Evolutionary conservation across 129 eudicot genomes (phyloP).

Genomic region (Tagetes erecta): DNA sequence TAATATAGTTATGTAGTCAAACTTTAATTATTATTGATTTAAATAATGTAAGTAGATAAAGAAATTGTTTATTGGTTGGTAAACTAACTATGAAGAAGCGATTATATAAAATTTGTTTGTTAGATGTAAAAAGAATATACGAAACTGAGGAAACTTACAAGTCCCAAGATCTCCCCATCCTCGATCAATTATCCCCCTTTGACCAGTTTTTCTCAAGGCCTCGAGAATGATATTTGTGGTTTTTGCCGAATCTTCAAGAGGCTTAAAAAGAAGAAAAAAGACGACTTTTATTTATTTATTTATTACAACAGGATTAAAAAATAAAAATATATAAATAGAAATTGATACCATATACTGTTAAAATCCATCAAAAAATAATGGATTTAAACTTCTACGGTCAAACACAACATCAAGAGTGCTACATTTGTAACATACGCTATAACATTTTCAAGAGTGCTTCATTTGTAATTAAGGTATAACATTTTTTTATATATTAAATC

Average conservation of each 20-base stretch:
- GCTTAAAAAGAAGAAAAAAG: slow-evolving; percentile 43
- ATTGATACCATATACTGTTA: neutral
- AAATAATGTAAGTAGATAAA: neutral
- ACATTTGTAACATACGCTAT: neutral
- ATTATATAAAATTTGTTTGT: neutral
- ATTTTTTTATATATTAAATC: neutral
- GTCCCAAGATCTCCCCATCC: slow-evolving; percentile 99
- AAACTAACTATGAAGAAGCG: neutral
- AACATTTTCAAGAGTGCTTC: no score
- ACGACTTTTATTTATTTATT: neutral
- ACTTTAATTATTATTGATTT: neutral
- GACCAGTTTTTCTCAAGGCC: slow-evolving; percentile 80
- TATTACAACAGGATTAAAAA: neutral
- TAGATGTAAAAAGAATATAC: neutral
- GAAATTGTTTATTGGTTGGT: neutral
- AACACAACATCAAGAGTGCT: neutral
- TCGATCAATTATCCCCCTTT: slow-evolving; percentile 90
- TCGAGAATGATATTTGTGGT: slow-evolving; percentile 79
- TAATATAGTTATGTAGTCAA: neutral
- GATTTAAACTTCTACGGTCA: neutral
- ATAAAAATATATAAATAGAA: no score
- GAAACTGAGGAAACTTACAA: slow-evolving; percentile 49
- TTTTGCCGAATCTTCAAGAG: slow-evolving; percentile 82
- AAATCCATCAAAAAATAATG: neutral
- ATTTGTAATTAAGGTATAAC: no score